Evolutionary conservation across 768 basidiomycete species (phyloP), one percentile per base, ranked within the genome.

Genomic region (Lentinula lateritia): DNA sequence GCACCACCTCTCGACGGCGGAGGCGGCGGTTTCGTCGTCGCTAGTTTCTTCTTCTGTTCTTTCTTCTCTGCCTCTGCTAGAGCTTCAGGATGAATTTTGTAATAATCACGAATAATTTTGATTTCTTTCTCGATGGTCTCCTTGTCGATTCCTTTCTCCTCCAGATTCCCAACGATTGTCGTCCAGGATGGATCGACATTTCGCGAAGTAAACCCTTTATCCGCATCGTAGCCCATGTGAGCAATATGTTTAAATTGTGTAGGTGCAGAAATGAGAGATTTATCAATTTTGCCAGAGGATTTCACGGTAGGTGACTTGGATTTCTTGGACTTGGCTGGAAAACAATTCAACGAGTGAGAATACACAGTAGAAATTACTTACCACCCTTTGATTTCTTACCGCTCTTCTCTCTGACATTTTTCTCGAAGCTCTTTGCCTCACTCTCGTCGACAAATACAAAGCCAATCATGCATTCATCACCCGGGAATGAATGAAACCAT

Each of bases 161-260:
- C 82, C 5, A 98, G 80, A 61, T 83, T 78, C 7, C 75, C 79
- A 2, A 98, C 78, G 61, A 98, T 73, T 1, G 84, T 77, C 50
- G 84, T 78, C 96, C 96, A 98, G 5, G 89, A 92, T 1, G 92
- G 85, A 72, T 99, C 96, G 5, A 99, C 91, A 58, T 92, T 92
- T 15, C 79, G 82, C 0, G 89, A 91, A 0, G 87, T 89, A 73
- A 93, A 98, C 2, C 96, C 96, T 28, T 86, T 83, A 65, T 96
- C 87, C 0, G 83, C 72, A 67, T 97, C 92, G 72, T 89, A 97
- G 12, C 95, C 95, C 91, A 99, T 96, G 70, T 98, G 95, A 0
- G 90, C 93, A 48, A 97, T 81, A 69, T 98, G 95, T 61, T 84
- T 82, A 77, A 98, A 98, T 7, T 46, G 48, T 3, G 86, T 83